Evolutionary conservation across 768 basidiomycete species (phyloP), one percentile per base, ranked within the genome.

Genomic region (Rhizopogon vesiculosus): DNA sequence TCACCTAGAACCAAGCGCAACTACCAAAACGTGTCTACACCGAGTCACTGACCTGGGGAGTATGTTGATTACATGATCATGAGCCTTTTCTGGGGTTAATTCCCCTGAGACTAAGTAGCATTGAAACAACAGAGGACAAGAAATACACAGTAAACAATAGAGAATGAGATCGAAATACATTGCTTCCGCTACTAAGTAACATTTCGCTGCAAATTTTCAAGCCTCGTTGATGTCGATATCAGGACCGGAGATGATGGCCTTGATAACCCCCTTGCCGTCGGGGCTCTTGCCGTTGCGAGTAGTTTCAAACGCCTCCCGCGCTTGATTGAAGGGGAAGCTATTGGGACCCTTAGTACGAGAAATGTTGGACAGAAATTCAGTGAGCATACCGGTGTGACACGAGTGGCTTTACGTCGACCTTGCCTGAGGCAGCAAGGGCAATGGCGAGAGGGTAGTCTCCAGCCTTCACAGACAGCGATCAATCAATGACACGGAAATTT

Each of bases 211-310:
- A 4, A 13, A 31, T 35, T 48, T 49, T 70, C 62, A 81, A 45
- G 68, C 38, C 48, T 75, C 72, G 51, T 78, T 74, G 52, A 76
- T 60, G 19, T 74, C 63, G 45, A 85, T 79, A 61, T 78, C 87
- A 42, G 91, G 91, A 5, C 91, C 91, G 46, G 87, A 88, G 61
- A 95, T 93, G 59, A 96, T 86, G 35, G 83, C 86, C 72, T 97
- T 96, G 66, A 96, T 95, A 42, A 94, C 86, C 35, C 81, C 81
- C 70, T 86, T 91, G 45, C 94, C 95, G 65, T 98, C 91, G 53
- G 81, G 76, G 46, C 92, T 87, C 77, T 87, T 91, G 29, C 94
- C 93, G 18, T 74, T 69, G 56, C 84, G 81, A 39, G 89, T 97
- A 13, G 87, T 84, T 55, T 88, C 74, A 79, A 98, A 97, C 2